Conservation (phyloP, 2,329 filamentous ascomycete species). For the Penicillium sp. region DNA sequence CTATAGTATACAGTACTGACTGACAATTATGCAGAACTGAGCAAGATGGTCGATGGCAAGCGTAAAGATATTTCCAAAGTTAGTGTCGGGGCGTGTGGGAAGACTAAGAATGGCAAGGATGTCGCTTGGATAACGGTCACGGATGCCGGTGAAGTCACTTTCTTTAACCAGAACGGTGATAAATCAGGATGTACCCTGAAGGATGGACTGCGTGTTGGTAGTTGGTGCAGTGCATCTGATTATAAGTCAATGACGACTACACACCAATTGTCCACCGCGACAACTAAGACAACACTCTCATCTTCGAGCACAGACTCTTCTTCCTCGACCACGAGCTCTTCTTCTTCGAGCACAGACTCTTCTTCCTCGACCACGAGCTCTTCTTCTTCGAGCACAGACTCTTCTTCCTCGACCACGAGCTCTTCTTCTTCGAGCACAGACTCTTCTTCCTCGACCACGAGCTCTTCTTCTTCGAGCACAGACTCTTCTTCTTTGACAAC, state of each 20-base stretch:
- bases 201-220: conserved; percentile 13
- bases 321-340: neutral
- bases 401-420: neutral
- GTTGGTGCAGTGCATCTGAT: conserved; percentile 10
- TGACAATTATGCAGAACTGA: conserved; percentile 4
- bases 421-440: neutral
- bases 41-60: conserved; percentile 5
- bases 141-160: conserved; percentile 12
- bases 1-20: neutral
- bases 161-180: conserved; percentile 16
- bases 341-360: neutral
- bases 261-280: neutral
- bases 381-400: neutral
- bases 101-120: conserved; percentile 6
- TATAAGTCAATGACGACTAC: neutral
- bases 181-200: conserved; percentile 9
- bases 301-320: neutral
- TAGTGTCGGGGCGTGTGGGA: conserved; percentile 10
- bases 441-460: no score
- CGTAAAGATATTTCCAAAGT: conserved; percentile 2
- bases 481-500: no score
- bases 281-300: neutral
- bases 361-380: neutral
- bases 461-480: no score
- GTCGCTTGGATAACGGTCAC: conserved; percentile 16